Base-by-base conservation (phyloP, 139 green algal species). In the Volvox africanus region DNA sequence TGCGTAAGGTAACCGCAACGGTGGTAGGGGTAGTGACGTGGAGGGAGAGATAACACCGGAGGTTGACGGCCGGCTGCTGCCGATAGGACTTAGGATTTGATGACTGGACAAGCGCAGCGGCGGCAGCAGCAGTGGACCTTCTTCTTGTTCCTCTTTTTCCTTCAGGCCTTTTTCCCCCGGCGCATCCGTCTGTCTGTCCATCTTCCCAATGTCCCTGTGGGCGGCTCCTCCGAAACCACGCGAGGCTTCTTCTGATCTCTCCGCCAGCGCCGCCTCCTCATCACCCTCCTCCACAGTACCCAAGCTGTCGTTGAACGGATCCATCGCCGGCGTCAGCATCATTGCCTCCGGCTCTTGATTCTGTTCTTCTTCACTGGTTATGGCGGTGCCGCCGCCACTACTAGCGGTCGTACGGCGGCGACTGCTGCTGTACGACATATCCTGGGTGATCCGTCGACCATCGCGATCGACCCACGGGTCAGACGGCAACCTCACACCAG, bases 231-330 rank as follows among this genome's bases (percentile, higher is more conserved):
- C 26, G 0, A 14, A n/a, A 30, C 33, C 17, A 35, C 82, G 26
- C 2, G 26, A 3, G 6, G 14, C 33, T 12, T 88, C 81, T 32
- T 76, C n/a, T 32, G 50, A 50, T 33, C 3, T 62, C 18, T 87
- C 61, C 55, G 24, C 76, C 76, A 82, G 13, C 32, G 32, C 76
- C 76, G 33, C 33, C 33, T 82, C 76, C 76, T 79, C 71, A 6
- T 79, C 71, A 30, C 71, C 71, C 71, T 79, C 71, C 20, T 79
- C 71, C 30, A 79, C 71, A 18, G 71, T 79, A 33, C 71, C 71
- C 20, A 79, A 30, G 22, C 71, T 79, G 26, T 79, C 71, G 17
- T 35, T 20, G 18, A 35, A 9, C 71, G 71, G 71, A 35, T 79
- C 71, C 71, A 75, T 75, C 67, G 71, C 2, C 26, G 71, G 1